phyloP scores from a whole-genome alignment of 495 filamentous ascomycete species.

The Darksidea phi region DNA sequence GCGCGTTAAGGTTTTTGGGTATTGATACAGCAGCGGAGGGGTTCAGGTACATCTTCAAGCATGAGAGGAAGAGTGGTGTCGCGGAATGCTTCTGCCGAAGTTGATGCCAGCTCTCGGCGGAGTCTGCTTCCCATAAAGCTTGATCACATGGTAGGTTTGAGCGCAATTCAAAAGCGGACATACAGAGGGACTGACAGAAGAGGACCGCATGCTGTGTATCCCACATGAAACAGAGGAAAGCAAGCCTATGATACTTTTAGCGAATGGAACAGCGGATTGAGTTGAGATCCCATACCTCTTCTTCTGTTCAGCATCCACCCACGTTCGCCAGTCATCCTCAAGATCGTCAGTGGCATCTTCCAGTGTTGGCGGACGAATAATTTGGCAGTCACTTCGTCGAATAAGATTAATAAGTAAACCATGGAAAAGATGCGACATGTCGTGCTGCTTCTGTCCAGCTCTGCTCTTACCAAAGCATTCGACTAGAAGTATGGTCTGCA shows the following conservation, averaged over 20 bases:
- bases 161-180: slow-evolving; percentile 58
- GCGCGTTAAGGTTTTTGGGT: slow-evolving; percentile 48
- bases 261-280: background rate
- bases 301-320: slow-evolving; percentile 55
- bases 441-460: slow-evolving; percentile 56
- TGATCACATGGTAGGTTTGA: slow-evolving; percentile 51
- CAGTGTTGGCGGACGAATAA: slow-evolving; percentile 39
- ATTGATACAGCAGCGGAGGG: slow-evolving; percentile 37
- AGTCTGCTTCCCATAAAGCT: slow-evolving; percentile 52
- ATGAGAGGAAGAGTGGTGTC: slow-evolving; percentile 47
- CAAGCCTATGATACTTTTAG: slow-evolving; percentile 41
- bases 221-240: slow-evolving; percentile 60
- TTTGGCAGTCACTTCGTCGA: slow-evolving; percentile 55
- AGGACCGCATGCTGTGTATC: slow-evolving; percentile 58
- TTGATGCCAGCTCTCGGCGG: slow-evolving; percentile 49
- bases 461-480: slow-evolving; percentile 60
- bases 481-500: slow-evolving; percentile 58
- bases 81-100: slow-evolving; percentile 38
- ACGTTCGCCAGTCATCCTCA: slow-evolving; percentile 49
- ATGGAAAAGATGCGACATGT: slow-evolving; percentile 57
- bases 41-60: slow-evolving; percentile 55
- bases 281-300: slow-evolving; percentile 44
- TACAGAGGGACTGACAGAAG: slow-evolving; percentile 58
- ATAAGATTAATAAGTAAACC: slow-evolving; percentile 60
- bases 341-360: slow-evolving; percentile 37